phyloP scores from a whole-genome alignment of 768 basidiomycete species.

The Gymnopilus junonius region DNA sequence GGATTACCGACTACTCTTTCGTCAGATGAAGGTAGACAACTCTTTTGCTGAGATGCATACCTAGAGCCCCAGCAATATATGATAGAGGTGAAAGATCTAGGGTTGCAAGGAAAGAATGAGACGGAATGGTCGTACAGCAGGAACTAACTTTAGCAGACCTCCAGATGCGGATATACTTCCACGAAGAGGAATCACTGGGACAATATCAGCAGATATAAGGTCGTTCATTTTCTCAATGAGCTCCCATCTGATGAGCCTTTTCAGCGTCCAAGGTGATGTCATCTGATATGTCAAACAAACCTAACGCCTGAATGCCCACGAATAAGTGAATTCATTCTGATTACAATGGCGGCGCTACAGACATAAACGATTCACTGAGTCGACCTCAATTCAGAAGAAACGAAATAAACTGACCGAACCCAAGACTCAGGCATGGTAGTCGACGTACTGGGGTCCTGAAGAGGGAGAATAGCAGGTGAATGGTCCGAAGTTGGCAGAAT shows the following conservation, averaged over 20 bases:
- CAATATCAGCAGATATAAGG: constrained; percentile 66
- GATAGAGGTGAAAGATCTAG: constrained; percentile 56
- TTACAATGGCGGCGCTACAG: constrained; percentile 69
- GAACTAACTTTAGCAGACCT: constrained; percentile 42
- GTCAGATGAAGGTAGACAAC: background rate
- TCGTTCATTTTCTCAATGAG: constrained; percentile 72
- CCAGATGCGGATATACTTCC: constrained; percentile 82
- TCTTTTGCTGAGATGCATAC: constrained; percentile 26
- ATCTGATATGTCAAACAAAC: constrained; percentile 21
- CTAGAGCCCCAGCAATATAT: constrained; percentile 71
- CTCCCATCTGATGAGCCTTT: constrained; percentile 51
- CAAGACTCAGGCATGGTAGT: constrained; percentile 85
- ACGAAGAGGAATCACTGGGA: constrained; percentile 78
- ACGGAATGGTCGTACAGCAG: background rate
- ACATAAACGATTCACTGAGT: background rate
- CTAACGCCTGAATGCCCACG: constrained; percentile 84
- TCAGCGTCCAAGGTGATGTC: background rate
- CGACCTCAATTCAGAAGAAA: constrained; percentile 6
- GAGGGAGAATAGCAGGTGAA: constrained; percentile 55
- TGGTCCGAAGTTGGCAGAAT: constrained; percentile 61
- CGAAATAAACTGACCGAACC: constrained; percentile 57
- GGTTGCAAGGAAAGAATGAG: background rate
- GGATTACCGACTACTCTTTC: constrained; percentile 50
- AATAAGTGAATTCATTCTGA: constrained; percentile 83
- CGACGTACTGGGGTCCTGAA: constrained; percentile 67